Evolutionary conservation across 805 yeast species (phyloP).

Genomic region (Pichia phayaonensis): DNA sequence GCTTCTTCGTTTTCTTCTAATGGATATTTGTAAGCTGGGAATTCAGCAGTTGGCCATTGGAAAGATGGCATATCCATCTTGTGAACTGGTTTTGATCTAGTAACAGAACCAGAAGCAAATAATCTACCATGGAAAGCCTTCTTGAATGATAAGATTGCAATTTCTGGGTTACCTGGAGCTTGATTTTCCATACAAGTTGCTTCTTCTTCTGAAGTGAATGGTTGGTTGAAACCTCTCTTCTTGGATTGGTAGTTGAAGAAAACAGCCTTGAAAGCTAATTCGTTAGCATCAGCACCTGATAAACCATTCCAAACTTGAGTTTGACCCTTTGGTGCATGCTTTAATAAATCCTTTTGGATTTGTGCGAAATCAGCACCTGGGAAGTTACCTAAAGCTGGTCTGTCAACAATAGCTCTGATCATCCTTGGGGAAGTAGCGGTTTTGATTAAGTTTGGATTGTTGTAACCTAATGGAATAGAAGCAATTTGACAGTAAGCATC

Average conservation of each 20-base stretch:
- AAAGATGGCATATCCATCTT: slow-evolving; percentile 89
- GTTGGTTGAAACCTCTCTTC: slow-evolving; percentile 55
- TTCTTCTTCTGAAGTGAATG: slow-evolving; percentile 64
- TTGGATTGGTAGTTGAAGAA: slow-evolving; percentile 70
- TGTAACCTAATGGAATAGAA: slow-evolving; percentile 79
- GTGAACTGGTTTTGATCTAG: slow-evolving; percentile 93
- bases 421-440: slow-evolving; percentile 63
- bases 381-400: slow-evolving; percentile 82
- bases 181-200: slow-evolving; percentile 68
- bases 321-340: slow-evolving; percentile 75
- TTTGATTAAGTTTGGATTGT: slow-evolving; percentile 67
- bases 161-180: slow-evolving; percentile 84
- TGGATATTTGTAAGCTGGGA: slow-evolving; percentile 65
- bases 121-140: slow-evolving; percentile 92
- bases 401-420: slow-evolving; percentile 66
- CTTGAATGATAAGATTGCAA: slow-evolving; percentile 80
- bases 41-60: slow-evolving; percentile 96
- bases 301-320: slow-evolving; percentile 70
- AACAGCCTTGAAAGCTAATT: slow-evolving; percentile 83
- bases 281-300: slow-evolving; percentile 85
- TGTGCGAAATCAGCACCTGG: slow-evolving; percentile 56
- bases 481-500: slow-evolving; percentile 83
- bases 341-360: slow-evolving; percentile 50
- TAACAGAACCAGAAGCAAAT: slow-evolving; percentile 84
- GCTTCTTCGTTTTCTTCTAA: slow-evolving; percentile 79